Percentiles rank a stretch among this genome's conserved stretches.
These are phyloP conservation scores for Styphnolobium japonicum DNA, from an alignment of 306 rosid genomes.

Conservation along the genomic window DNA sequence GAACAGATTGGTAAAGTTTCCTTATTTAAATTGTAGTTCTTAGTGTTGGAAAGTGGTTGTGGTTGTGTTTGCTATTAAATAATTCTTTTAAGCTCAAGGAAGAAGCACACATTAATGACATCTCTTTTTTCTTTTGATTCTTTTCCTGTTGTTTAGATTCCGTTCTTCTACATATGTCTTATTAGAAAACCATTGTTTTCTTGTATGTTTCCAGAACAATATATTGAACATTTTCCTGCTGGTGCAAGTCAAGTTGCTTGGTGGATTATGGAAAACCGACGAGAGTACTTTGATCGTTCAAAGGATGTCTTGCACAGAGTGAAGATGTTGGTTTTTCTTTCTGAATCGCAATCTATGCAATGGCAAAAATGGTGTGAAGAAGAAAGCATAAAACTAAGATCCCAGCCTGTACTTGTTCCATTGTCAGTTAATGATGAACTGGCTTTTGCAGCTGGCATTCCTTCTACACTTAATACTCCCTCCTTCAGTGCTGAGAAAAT, in stretches of 20 bases:
- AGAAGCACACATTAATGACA: not conserved
- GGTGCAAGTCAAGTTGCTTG: conserved; percentile 85
- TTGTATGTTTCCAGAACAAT: conserved; percentile 57
- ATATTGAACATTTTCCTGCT: conserved; percentile 71
- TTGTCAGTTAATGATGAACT: conserved; percentile 82
- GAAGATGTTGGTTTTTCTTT: conserved; percentile 63
- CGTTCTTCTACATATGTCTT: not conserved
- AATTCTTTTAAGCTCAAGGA: not conserved
- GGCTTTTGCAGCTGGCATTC: conserved; percentile 76
- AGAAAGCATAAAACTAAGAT: conserved; percentile 61
- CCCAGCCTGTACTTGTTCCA: conserved; percentile 67
- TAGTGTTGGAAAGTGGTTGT: not conserved
- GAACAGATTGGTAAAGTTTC: conserved; percentile 20
- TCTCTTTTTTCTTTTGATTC: not conserved
- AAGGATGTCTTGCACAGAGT: conserved; percentile 66
- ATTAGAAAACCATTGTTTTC: not conserved
- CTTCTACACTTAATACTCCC: conserved; percentile 56
- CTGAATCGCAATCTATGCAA: conserved; percentile 75
- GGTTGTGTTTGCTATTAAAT: not conserved
- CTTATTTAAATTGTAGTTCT: not conserved
- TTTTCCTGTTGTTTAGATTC: not conserved
- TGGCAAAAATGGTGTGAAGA: conserved; percentile 85
- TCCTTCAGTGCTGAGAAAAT: conserved; percentile 52
- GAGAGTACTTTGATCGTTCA: conserved; percentile 84
- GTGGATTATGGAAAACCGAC: conserved; percentile 96